Base-by-base conservation (phyloP, 768 basidiomycete genomes). In the Tricholomella constricta region DNA sequence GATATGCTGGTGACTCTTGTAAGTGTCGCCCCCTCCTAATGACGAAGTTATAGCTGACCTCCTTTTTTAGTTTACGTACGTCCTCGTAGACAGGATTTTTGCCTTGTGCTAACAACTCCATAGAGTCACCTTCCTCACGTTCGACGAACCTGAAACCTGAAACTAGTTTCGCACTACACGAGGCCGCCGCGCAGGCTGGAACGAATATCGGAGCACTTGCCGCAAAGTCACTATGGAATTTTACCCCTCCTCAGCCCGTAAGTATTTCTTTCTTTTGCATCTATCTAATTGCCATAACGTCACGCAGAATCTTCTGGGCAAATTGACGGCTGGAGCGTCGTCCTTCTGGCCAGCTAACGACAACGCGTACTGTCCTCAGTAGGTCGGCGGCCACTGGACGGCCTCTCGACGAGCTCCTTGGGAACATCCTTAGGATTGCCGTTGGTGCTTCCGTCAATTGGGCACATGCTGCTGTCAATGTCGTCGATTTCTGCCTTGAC, bases 401-500 rank as follows among this genome's bases (percentile, higher is more conserved):
- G 9, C 74, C 74, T 19, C 46, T 72, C 15, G 69, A 78, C 20
- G 70, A 78, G 34, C 54, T 81, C 17, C 64, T 78, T 15, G 75
- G 74, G 10, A 72, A 70, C 29, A 71, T 79, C 6, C 56, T 83
- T 11, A 76, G 78, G 1, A 63, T 83, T 15, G 76, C 78, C 4
- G 72, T 81, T 20, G 72, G 75, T 0, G 72, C 73, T 10, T 74
- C 77, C 1, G 77, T 78, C 23, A 78, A 75, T 60, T 72, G 72
- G 45, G 74, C 77, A 0, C 78, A 82, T 58, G 78, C 73, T 4
- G 71, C 72, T 23, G 72, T 76, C 15, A 69, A 79, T 29, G 72
- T 82, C 22, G 64, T 84, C 45, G 76, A 83, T 60, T 82, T 82
- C 67, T 83, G 79, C 64, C 61, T 84, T 31, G 73, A 75, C 43